phyloP scores from a whole-genome alignment of 2,329 filamentous ascomycete genomes.

The Chrysoporthe deuterocubensis region DNA sequence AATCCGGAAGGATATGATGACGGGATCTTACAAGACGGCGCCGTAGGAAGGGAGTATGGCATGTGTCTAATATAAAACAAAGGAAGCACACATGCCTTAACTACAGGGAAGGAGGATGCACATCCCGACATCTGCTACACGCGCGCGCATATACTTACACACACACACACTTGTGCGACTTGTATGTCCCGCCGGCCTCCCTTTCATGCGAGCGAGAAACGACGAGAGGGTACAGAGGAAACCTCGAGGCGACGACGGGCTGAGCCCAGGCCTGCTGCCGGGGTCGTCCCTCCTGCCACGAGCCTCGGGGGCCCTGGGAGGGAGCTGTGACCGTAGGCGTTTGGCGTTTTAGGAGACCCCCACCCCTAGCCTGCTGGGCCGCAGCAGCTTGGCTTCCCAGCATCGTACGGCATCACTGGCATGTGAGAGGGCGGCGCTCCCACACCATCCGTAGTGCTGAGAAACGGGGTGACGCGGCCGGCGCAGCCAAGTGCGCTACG shows the following conservation, averaged over 20 bases:
- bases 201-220: not conserved
- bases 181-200: not conserved
- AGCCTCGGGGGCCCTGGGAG: not conserved
- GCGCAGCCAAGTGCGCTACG: not conserved
- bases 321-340: not conserved
- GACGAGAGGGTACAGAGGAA: not conserved
- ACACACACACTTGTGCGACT: not conserved
- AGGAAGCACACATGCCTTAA: not conserved
- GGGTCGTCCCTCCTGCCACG: conserved; percentile 9
- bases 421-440: not conserved
- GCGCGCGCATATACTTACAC: not conserved
- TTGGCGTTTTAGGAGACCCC: not conserved
- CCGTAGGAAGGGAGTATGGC: not conserved
- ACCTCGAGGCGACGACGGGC: not conserved
- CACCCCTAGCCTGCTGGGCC: not conserved
- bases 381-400: not conserved
- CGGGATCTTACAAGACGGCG: not conserved
- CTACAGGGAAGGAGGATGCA: not conserved
- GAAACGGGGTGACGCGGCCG: conserved; percentile 5
- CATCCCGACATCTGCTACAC: not conserved
- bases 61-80: conserved; percentile 4
- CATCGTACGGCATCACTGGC: not conserved
- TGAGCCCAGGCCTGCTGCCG: not conserved
- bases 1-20: not conserved
- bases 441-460: not conserved